Conservation (phyloP, 202 grass and related monocot species). For the Miscanthus sacchariflorus region DNA sequence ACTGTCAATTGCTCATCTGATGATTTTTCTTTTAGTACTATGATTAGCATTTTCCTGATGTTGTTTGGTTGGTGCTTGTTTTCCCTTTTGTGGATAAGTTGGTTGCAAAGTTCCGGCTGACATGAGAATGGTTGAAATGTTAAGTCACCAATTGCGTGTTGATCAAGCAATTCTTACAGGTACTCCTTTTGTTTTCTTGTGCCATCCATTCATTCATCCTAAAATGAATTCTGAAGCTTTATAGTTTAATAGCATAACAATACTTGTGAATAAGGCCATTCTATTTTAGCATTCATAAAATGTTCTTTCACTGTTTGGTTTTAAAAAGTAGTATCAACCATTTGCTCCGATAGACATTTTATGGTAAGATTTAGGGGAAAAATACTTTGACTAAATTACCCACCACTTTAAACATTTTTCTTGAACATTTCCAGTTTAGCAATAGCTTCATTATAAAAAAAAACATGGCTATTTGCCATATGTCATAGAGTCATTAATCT, state of each 20-base stretch:
- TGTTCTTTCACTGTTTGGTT: constrained; percentile 6
- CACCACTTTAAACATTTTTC: neutral
- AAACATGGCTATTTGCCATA: neutral
- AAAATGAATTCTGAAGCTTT: constrained; percentile 36
- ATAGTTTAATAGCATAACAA: neutral
- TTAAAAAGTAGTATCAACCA: constrained; percentile 11
- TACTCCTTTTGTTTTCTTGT: constrained; percentile 47
- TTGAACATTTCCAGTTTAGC: constrained; percentile 19
- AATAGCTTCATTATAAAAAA: neutral
- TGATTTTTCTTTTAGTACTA: constrained; percentile 37
- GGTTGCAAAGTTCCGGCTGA: constrained; percentile 98
- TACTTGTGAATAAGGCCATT: neutral
- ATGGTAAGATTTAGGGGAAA: neutral
- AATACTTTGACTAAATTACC: neutral
- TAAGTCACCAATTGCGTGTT: constrained; percentile 96
- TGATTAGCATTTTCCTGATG: constrained; percentile 39
- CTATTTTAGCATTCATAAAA: neutral
- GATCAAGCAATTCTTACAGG: constrained; percentile 99
- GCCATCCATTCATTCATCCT: constrained; percentile 34
- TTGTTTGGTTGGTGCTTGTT: constrained; percentile 22
- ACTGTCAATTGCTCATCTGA: constrained; percentile 36
- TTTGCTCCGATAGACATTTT: constrained; percentile 8
- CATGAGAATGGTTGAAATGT: constrained; percentile 97
- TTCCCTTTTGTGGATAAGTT: constrained; percentile 56
- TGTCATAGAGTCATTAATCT: neutral